Base-by-base conservation (phyloP, 176 grass and related monocot species). In the Paspalum vaginatum region DNA sequence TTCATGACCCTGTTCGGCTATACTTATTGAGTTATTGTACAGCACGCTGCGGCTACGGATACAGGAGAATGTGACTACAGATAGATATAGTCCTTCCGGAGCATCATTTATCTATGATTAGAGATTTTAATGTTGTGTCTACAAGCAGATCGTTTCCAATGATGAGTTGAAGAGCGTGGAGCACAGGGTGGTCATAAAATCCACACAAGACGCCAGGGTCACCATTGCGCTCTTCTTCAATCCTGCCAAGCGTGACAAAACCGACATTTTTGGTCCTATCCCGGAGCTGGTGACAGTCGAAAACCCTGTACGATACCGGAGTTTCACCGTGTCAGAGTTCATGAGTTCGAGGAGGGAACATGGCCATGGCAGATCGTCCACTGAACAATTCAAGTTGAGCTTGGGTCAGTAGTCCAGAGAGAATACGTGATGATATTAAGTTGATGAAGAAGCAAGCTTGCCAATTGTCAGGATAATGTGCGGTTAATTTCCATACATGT, bases 141-240 rank as follows among this genome's bases (percentile, higher is more conserved):
- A 20, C n/a, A 26, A 9, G 18, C 54, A 76, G 88, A 52, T 81
- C 25, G 72, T 91, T 11, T 87, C 84, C 11, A 91, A 91, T n/a
- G 81, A 91, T 12, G 76, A 81, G 49, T 81, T 60, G 37, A 65
- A 54, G 46, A 91, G 89, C 52, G 76, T 81, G 10, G 64, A 91
- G 56, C 89, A 91, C 58, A 72, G 85, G 71, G 85, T 87, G 41
- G 5, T 81, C n/a, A 70, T 86, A 57, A 87, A 73, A 60, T 91
- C 89, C 26, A 53, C 18, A 13, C 20, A 91, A 48, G 48, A 84
- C 6, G 81, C 81, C 6, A 87, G 89, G 76, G 81, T 87, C 16
- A 81, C 85, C 0, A 52, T 91, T 54, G 89, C 76, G 3, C 25
- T 75, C 14, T 87, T 91, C 57, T 91, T 91, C 39, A 87, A 87